Evolutionary conservation across 169 alveolate species (phyloP).

Genomic region (Perkinsus olseni): DNA sequence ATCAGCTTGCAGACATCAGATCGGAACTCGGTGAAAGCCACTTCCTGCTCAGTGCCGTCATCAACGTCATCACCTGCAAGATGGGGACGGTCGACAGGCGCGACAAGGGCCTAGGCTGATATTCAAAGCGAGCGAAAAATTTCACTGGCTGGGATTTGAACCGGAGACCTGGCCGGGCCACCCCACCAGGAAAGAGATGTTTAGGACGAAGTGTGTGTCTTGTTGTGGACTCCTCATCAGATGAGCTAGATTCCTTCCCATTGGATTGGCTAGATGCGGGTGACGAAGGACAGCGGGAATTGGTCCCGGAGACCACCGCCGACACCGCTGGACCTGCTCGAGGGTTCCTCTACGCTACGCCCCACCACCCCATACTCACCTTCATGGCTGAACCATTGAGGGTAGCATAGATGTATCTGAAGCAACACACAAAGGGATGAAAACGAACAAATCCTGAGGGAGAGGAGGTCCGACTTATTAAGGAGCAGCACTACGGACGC

Average conservation of each 20-base stretch:
- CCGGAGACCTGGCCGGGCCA: not conserved
- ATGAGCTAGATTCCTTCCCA: not conserved
- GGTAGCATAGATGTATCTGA: not conserved
- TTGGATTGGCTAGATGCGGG: not conserved
- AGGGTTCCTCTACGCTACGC: not conserved
- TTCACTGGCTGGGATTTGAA: not conserved
- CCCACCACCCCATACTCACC: not conserved
- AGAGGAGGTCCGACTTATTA: too few species aligned
- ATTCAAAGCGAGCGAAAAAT: not conserved
- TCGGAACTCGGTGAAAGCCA: not conserved
- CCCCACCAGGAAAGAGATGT: not conserved
- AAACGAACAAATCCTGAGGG: too few species aligned
- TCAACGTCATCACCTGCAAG: not conserved
- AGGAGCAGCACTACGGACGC: too few species aligned
- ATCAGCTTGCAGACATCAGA: not conserved
- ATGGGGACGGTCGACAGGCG: not conserved
- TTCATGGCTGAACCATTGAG: not conserved
- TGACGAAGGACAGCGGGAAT: not conserved
- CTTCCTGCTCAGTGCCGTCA: not conserved
- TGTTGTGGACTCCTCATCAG: not conserved
- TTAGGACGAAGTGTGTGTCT: not conserved
- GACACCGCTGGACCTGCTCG: not conserved
- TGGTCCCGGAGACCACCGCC: not conserved
- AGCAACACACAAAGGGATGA: not conserved
- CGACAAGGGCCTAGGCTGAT: not conserved